Evolutionary conservation across 2,329 filamentous ascomycete genomes (phyloP), one percentile per base, ranked within the genome.

Genomic region (Alternaria sp.): DNA sequence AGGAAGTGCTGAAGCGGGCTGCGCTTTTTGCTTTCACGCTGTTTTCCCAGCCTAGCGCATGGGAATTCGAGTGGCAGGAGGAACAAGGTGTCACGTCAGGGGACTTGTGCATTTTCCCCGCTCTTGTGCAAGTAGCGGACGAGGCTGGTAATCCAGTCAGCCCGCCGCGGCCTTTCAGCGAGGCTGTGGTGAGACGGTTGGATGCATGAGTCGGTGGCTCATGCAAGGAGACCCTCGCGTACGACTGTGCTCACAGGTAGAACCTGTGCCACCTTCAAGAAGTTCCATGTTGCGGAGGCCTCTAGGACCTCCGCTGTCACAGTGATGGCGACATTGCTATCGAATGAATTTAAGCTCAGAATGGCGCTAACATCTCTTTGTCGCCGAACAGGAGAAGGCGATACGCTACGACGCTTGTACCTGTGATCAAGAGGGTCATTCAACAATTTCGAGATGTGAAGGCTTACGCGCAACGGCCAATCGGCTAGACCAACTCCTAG

Each of bases 41-140:
- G 4, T 80, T 81, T 59, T 76, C 75, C 8, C 78, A 81, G 60
- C 77, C 74, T 1, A 75, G 70, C 26, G 60, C 65, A 8, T 81
- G 72, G 72, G 61, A 69, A 6, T 78, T 80, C 23, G 77, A 79
- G 28, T 80, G 78, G 77, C 67, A 74, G 30, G 67, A 69, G 40
- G 65, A 70, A 4, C 57, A 70, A 11, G 59, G 54, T 19, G 67
- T 69, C 10, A 68, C 70, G 45, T 67, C 73, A 9, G 75, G 74
- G 9, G 75, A 71, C 19, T 52, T 80, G 3, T 77, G 76, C 54
- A 70, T 79, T 12, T 80, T 79, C 46, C 79, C 79, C 8, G 75
- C 74, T 10, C 69, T 81, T 51, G 59, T 79, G 44, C 76, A 80
- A 57, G 54, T 76, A 2, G 63, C 68, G 17, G 73, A 79, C 46